Evolutionary conservation across 768 basidiomycete species (phyloP), one percentile per base, ranked within the genome.

Genomic region (Peribolospora kevripleyi): DNA sequence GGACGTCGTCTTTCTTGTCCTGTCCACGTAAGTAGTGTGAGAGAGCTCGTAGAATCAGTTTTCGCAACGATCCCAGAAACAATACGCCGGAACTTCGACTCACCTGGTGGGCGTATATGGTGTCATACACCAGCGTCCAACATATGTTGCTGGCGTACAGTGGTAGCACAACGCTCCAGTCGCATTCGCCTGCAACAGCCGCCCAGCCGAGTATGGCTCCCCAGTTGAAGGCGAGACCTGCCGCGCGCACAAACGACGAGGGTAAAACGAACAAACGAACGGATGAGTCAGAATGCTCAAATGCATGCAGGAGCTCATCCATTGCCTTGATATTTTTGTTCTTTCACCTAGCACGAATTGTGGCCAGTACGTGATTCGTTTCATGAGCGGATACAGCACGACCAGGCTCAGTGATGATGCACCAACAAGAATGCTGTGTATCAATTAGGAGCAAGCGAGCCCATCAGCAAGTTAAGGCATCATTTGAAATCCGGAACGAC

Each of bases 51-150:
- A 52, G 40, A 42, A 52, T 39, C 8, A 25, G n/a, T 46, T 43
- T 10, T 9, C 49, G 14, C 11, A 42, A 40, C 6, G 42, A 2
- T 48, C 9, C 25, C 5, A 13, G 42, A 41, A 42, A 7, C 38
- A 10, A 50, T 38, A 54, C 40, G 38, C 38, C 10, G 38, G 37
- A 52, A 11, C 14, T 13, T n/a, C 25, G 36, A 58, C 69, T 40
- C 58, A 83, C 86, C 71, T 95, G 91, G 67, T 98, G 93, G 3
- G 93, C 93, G 63, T 97, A 97, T 60, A 97, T 87, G 51, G 81
- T 91, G 62, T 98, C 93, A 65, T 97, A 98, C 2, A 93, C 84
- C 48, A 98, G 74, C 51, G 90, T 90, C 88, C 90, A 97, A 62
- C 78, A 78, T 38, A 88, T 69, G 36, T 85, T 84, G 6, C 90